Conservation (phyloP, 2,329 filamentous ascomycete genomes). For the Talaromyces sp. region DNA sequence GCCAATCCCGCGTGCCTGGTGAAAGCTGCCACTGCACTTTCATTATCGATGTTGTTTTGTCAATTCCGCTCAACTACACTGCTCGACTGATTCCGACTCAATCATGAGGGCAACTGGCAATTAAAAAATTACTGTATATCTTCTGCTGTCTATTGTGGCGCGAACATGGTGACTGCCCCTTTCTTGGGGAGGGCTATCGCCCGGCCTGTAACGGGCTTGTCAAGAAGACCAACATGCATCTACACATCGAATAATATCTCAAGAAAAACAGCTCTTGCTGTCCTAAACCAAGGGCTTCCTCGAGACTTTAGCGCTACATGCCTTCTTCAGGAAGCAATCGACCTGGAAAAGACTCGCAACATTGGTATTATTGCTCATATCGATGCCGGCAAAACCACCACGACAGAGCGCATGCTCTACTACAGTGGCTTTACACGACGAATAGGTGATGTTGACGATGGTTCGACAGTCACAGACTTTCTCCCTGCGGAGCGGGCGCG, state of each 20-base stretch:
- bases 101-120: not conserved
- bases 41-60: not conserved
- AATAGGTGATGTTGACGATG: conserved; percentile 92
- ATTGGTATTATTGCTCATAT: conserved; percentile 99
- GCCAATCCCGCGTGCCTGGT: conserved; percentile 6
- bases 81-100: not conserved
- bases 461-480: conserved; percentile 95
- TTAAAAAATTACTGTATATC: not conserved
- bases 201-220: conserved; percentile 5
- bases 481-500: conserved; percentile 84
- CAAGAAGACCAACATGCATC: not conserved
- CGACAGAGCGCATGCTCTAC: conserved; percentile 97
- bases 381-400: conserved; percentile 97
- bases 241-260: not conserved
- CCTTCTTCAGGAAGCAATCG: conserved; percentile 17
- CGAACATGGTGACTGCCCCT: conserved; percentile 8
- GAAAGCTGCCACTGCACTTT: not conserved
- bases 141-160: not conserved
- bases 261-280: not conserved
- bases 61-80: not conserved
- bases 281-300: not conserved
- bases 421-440: conserved; percentile 85
- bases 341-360: conserved; percentile 68
- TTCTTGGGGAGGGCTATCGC: conserved; percentile 3
- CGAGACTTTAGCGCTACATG: conserved; percentile 24